Evolutionary conservation across 2,329 filamentous ascomycete species (phyloP).

Genomic region (Bipolaris bicolor): DNA sequence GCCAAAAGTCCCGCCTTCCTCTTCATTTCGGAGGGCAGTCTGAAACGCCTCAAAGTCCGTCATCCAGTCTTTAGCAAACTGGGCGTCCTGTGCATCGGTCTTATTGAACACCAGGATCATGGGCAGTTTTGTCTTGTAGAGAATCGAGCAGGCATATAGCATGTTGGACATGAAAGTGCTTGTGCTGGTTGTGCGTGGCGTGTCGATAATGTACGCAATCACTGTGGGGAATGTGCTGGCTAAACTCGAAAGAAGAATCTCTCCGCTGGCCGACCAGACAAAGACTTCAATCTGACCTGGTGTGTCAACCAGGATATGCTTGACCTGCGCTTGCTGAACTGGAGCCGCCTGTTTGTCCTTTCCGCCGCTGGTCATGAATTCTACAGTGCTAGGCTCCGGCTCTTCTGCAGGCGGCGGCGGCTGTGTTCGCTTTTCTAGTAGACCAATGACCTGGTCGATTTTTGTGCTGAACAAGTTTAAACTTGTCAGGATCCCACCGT

Average conservation of each 20-base stretch:
- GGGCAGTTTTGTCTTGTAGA: constrained; percentile 97
- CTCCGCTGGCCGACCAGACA: constrained; percentile 95
- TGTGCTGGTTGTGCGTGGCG: constrained; percentile 87
- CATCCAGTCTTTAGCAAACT: constrained; percentile 98
- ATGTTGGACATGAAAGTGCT: constrained; percentile 99
- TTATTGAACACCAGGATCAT: constrained; percentile 99
- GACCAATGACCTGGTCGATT: constrained; percentile 88
- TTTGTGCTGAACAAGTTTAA: constrained; percentile 98
- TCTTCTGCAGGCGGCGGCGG: constrained; percentile 51
- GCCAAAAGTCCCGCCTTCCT: constrained; percentile 77
- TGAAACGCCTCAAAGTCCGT: constrained; percentile 98
- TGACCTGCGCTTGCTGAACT: constrained; percentile 63
- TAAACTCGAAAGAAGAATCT: constrained; percentile 89
- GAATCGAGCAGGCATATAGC: constrained; percentile 97
- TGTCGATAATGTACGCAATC: constrained; percentile 97
- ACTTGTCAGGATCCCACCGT: constrained; percentile 94
- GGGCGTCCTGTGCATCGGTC: constrained; percentile 89
- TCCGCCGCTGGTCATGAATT: constrained; percentile 45
- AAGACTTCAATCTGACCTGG: constrained; percentile 99
- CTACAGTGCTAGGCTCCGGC: constrained; percentile 42
- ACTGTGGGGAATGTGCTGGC: constrained; percentile 96
- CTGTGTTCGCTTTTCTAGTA: constrained; percentile 86
- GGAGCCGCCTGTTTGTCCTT: constrained; percentile 32
- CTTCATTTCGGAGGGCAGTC: constrained; percentile 78
- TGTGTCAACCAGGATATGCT: constrained; percentile 91